These are phyloP conservation scores for Carex pumila DNA, from an alignment of 176 grass and related monocot genomes.

Conservation along the genomic window DNA sequence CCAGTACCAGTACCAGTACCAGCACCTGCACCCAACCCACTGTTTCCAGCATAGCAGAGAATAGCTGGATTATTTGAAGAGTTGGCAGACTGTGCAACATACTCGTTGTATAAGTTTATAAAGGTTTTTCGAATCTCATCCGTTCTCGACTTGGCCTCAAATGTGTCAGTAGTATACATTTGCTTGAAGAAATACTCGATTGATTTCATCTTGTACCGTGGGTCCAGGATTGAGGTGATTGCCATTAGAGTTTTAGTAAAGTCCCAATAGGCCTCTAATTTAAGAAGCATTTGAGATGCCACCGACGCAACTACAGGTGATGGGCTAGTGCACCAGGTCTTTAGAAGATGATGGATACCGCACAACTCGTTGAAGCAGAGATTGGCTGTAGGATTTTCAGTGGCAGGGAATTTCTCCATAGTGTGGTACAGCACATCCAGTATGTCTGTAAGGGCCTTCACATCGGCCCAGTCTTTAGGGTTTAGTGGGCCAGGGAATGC, in stretches of 20 bases:
- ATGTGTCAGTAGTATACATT: slow-evolving; percentile 60
- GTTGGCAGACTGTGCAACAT: slow-evolving; percentile 60
- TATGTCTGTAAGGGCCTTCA: slow-evolving; percentile 79
- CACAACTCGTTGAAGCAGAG: slow-evolving; percentile 97
- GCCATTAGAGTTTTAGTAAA: slow-evolving; percentile 71
- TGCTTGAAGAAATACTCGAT: slow-evolving; percentile 88
- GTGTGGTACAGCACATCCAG: slow-evolving; percentile 86
- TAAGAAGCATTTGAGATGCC: slow-evolving; percentile 72
- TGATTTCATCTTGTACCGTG: slow-evolving; percentile 99
- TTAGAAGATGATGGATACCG: slow-evolving; percentile 87
- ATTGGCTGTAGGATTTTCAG: slow-evolving; percentile 68
- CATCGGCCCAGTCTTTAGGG: slow-evolving; percentile 74
- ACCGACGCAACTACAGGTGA: slow-evolving; percentile 67
- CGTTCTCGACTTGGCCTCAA: slow-evolving; percentile 65
- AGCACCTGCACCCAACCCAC: slow-evolving; percentile 23
- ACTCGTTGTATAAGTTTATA: slow-evolving; percentile 80
- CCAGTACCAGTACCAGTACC: slow-evolving; percentile 22
- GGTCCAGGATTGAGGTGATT: slow-evolving; percentile 94
- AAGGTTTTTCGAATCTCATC: slow-evolving; percentile 65
- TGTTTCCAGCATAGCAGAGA: slow-evolving; percentile 65
- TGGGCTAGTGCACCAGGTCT: slow-evolving; percentile 64
- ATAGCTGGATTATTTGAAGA: slow-evolving; percentile 64
- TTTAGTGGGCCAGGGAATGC: slow-evolving; percentile 51
- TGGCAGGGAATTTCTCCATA: slow-evolving; percentile 71
- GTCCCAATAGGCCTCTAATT: slow-evolving; percentile 86